These are phyloP conservation scores for Fusarium nodosum DNA, from an alignment of 2,329 filamentous ascomycete genomes.

Conservation along the genomic window DNA sequence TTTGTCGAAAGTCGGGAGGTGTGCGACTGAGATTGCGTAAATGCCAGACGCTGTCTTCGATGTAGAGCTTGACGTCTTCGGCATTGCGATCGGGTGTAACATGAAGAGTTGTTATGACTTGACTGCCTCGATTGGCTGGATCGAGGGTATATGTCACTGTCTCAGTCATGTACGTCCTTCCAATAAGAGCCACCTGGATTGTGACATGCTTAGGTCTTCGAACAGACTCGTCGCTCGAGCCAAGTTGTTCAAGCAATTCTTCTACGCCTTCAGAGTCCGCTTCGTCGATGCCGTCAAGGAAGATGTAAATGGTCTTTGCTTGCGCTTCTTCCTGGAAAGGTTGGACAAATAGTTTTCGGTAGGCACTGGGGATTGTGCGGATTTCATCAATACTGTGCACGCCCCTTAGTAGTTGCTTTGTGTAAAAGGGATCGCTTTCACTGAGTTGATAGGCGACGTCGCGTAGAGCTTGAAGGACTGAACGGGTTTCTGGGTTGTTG, in stretches of 20 bases:
- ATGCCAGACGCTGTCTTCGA: conserved; percentile 57
- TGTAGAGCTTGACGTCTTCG: conserved; percentile 59
- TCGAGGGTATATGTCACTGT: conserved; percentile 54
- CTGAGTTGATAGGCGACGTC: conserved; percentile 63
- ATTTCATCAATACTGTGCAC: conserved; percentile 58
- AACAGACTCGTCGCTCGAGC: conserved; percentile 44
- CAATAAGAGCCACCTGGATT: conserved; percentile 58
- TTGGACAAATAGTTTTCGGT: conserved; percentile 57
- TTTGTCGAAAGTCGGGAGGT: conserved; percentile 52
- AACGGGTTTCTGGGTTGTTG: conserved; percentile 61
- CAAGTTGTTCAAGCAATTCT: conserved; percentile 56
- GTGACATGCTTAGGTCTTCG: conserved; percentile 39
- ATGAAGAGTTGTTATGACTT: conserved; percentile 57
- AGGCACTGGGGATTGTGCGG: conserved; percentile 60
- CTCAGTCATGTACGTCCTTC: conserved; percentile 60
- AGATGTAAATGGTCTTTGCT: conserved; percentile 57
- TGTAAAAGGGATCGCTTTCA: conserved; percentile 61
- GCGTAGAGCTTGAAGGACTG: conserved; percentile 60
- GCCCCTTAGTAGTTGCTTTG: conserved; percentile 56
- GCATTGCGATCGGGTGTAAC: conserved; percentile 60
- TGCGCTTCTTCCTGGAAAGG: conserved; percentile 55
- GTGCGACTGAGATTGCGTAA: conserved; percentile 56
- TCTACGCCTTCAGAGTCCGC: conserved; percentile 56
- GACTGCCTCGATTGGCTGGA: conserved; percentile 47
- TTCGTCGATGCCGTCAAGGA: conserved; percentile 64